A percentile compares a stretch with the other conserved stretches of the same genome.
phyloP scores from a whole-genome alignment of 2,329 filamentous ascomycete species.

The Diaporthe sp. region DNA sequence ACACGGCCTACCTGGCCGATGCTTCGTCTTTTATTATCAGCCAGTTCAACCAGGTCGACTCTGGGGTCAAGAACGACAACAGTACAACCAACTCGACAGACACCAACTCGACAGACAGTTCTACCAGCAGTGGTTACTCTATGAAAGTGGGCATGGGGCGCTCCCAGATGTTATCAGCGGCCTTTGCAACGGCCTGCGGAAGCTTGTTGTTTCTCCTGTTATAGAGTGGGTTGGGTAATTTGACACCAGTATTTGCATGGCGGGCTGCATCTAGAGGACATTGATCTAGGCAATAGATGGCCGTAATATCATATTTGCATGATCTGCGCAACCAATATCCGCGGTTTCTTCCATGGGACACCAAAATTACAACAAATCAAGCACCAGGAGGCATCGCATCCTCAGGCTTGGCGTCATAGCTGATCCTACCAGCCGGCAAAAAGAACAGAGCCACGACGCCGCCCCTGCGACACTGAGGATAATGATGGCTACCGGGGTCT shows the following conservation, averaged over 20 bases:
- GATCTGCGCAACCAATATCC: background rate
- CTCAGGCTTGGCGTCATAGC: conserved; percentile 60
- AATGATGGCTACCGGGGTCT: conserved; percentile 67
- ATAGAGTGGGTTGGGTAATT: background rate
- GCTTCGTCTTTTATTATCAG: conserved; percentile 44
- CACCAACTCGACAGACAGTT: background rate
- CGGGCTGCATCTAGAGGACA: background rate
- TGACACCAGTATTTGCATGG: background rate
- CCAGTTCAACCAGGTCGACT: conserved; percentile 38
- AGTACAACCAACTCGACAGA: conserved; percentile 3
- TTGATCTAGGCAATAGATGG: background rate
- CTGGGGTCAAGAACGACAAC: background rate
- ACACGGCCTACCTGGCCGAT: conserved; percentile 43
- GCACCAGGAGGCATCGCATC: conserved; percentile 55
- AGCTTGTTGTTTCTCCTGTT: conserved; percentile 1
- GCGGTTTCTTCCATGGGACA: no score
- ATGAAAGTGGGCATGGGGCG: background rate
- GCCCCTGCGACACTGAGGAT: conserved; percentile 65
- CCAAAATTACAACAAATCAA: conserved; percentile 21
- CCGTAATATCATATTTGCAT: background rate
- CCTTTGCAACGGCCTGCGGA: background rate
- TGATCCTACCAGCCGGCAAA: conserved; percentile 67
- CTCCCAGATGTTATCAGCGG: background rate
- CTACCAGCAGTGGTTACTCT: background rate
- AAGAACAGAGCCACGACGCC: conserved; percentile 68